These are phyloP conservation scores for Mediolabrus comicus DNA, from an alignment of 108 stramenopile genomes.

Conservation along the genomic window DNA sequence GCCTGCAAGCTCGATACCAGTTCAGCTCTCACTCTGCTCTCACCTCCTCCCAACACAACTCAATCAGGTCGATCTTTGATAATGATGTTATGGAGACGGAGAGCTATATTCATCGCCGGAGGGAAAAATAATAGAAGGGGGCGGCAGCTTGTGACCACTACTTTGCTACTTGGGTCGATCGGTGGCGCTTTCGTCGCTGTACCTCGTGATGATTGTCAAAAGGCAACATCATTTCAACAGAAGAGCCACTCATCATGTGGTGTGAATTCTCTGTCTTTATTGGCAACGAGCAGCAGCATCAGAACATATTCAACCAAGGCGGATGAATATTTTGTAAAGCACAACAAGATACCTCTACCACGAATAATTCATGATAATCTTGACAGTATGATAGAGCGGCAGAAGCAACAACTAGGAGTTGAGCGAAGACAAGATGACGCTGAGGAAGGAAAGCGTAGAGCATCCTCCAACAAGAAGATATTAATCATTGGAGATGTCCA, in stretches of 20 bases:
- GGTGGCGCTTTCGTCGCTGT: not conserved
- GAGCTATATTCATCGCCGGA: no score
- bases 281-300: not conserved
- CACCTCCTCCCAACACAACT: no score
- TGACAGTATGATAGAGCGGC: constrained; percentile 1
- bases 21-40: no score
- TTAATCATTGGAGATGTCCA: constrained; percentile 88
- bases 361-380: constrained; percentile 30
- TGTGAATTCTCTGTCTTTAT: not conserved
- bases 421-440: no score
- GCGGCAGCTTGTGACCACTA: no score
- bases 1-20: no score
- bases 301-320: constrained; percentile 41
- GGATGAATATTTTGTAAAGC: constrained; percentile 47
- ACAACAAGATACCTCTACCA: constrained; percentile 47
- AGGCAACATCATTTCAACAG: not conserved
- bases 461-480: constrained; percentile 21
- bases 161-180: not conserved
- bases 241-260: not conserved
- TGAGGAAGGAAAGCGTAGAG: no score
- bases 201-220: not conserved
- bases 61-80: no score
- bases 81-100: no score
- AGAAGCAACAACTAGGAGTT: not conserved
- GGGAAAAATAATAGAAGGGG: no score